A percentile compares a stretch with the other conserved stretches of the same genome.
These are phyloP conservation scores for Xylaria sp. DNA, from an alignment of 495 filamentous ascomycete species.

Conservation along the genomic window DNA sequence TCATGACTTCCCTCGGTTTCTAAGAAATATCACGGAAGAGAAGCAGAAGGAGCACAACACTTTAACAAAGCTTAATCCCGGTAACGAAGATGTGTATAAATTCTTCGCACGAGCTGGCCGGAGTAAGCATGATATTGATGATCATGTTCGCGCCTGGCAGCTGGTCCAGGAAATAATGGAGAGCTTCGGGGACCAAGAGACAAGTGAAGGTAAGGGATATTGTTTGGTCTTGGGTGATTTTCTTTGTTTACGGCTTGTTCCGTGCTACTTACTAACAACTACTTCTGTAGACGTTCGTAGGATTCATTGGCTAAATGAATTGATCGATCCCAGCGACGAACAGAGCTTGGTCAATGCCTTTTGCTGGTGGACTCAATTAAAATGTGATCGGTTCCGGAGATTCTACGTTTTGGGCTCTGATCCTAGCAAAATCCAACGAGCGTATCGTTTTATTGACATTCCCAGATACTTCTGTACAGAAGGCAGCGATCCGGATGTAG, in stretches of 20 bases:
- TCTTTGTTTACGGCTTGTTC: not conserved
- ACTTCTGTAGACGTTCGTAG: slow-evolving; percentile 41
- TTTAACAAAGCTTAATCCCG: slow-evolving; percentile 25
- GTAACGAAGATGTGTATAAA: slow-evolving; percentile 27
- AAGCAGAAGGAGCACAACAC: slow-evolving; percentile 44
- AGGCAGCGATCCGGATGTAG: slow-evolving; percentile 48
- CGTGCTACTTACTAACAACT: slow-evolving; percentile 1
- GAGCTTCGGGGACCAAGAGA: slow-evolving; percentile 34
- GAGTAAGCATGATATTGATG: slow-evolving; percentile 30
- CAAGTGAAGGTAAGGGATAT: slow-evolving; percentile 33
- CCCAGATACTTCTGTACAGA: slow-evolving; percentile 49
- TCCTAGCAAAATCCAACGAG: slow-evolving; percentile 35
- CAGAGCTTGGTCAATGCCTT: slow-evolving; percentile 61
- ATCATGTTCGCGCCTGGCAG: slow-evolving; percentile 35
- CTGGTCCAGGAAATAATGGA: slow-evolving; percentile 35
- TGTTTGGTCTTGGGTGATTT: not conserved
- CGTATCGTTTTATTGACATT: slow-evolving; percentile 45
- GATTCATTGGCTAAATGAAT: slow-evolving; percentile 48
- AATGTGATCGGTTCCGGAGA: slow-evolving; percentile 54
- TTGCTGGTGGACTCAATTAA: slow-evolving; percentile 57
- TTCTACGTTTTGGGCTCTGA: slow-evolving; percentile 56
- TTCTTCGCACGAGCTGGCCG: slow-evolving; percentile 29
- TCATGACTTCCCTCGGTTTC: slow-evolving; percentile 52
- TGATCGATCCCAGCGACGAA: slow-evolving; percentile 60
- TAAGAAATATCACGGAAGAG: slow-evolving; percentile 47